These are phyloP conservation scores for Gastrolobium villosum DNA, from an alignment of 306 rosid species.

Conservation along the genomic window DNA sequence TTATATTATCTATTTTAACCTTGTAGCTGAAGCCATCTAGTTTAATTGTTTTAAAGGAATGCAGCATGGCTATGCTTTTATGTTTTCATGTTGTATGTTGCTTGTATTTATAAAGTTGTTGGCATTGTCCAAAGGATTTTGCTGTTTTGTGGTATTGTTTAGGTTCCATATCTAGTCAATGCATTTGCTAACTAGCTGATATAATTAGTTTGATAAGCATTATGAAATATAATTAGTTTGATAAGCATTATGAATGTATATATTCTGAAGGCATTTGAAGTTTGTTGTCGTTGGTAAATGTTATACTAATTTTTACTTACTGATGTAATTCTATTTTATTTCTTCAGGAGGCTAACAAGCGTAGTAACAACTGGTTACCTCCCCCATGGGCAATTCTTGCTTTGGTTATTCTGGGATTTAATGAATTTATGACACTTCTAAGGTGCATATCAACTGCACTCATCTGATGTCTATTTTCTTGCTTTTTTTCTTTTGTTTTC, in stretches of 20 bases:
- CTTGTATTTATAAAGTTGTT: slow-evolving; percentile 36
- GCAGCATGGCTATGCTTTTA: slow-evolving; percentile 10
- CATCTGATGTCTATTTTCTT: slow-evolving; percentile 40
- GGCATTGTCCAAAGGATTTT: slow-evolving; percentile 28
- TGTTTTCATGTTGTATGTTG: slow-evolving; percentile 29
- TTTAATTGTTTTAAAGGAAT: background rate
- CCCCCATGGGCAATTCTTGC: slow-evolving; percentile 99
- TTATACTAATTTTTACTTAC: slow-evolving; percentile 25
- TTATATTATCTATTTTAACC: slow-evolving; percentile 28
- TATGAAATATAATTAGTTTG: slow-evolving; percentile 29
- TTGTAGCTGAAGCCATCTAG: slow-evolving; percentile 25
- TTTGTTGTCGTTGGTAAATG: slow-evolving; percentile 8
- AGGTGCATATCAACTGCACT: slow-evolving; percentile 58
- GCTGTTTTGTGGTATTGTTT: slow-evolving; percentile 19
- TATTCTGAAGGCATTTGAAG: slow-evolving; percentile 19
- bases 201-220: slow-evolving; percentile 26
- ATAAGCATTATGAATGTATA: slow-evolving; percentile 29
- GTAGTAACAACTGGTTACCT: slow-evolving; percentile 96
- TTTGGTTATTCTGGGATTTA: slow-evolving; percentile 83
- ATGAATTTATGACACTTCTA: slow-evolving; percentile 95
- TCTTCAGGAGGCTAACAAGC: slow-evolving; percentile 95
- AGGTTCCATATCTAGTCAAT: slow-evolving; percentile 16
- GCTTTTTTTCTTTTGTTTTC: slow-evolving; percentile 31
- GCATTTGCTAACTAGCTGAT: slow-evolving; percentile 29
- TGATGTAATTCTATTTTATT: slow-evolving; percentile 23